Conservation (phyloP, 805 yeast species). For the Maudiozyma bulderi region DNA sequence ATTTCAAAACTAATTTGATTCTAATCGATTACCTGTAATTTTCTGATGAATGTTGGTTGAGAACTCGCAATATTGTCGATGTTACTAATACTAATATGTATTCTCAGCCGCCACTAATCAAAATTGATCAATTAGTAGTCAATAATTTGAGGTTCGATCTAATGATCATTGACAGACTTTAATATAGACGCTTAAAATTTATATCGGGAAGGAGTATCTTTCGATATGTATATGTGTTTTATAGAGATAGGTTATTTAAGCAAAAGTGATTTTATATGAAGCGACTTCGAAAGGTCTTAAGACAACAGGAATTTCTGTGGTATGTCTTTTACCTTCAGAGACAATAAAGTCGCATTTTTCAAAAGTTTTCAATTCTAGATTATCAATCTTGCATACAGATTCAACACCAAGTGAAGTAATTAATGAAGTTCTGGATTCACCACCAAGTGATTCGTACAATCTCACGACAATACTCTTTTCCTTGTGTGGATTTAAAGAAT, state of each 20-base stretch:
- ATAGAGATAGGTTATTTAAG: neutral
- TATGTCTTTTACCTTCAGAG: slow-evolving; percentile 30
- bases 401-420: slow-evolving; percentile 37
- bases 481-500: slow-evolving; percentile 37
- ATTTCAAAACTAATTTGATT: too few species aligned
- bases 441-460: slow-evolving; percentile 84
- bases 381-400: slow-evolving; percentile 45
- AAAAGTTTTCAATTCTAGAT: slow-evolving; percentile 42
- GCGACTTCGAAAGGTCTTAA: slow-evolving; percentile 77
- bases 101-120: too few species aligned
- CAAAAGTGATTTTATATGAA: slow-evolving; percentile 25
- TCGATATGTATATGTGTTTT: neutral
- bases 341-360: slow-evolving; percentile 32
- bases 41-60: too few species aligned
- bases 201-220: neutral
- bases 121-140: too few species aligned
- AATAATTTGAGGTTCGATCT: too few species aligned
- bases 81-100: too few species aligned
- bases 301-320: slow-evolving; percentile 30
- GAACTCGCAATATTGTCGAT: too few species aligned
- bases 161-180: too few species aligned
- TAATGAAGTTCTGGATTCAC: slow-evolving; percentile 48
- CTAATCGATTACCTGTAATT: too few species aligned
- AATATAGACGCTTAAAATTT: too few species aligned
- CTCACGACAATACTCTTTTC: slow-evolving; percentile 55